Percentiles rank a stretch among this genome's conserved stretches.
phyloP scores from a whole-genome alignment of 768 basidiomycete species.

The Rhodotorula sphaerocarpa region DNA sequence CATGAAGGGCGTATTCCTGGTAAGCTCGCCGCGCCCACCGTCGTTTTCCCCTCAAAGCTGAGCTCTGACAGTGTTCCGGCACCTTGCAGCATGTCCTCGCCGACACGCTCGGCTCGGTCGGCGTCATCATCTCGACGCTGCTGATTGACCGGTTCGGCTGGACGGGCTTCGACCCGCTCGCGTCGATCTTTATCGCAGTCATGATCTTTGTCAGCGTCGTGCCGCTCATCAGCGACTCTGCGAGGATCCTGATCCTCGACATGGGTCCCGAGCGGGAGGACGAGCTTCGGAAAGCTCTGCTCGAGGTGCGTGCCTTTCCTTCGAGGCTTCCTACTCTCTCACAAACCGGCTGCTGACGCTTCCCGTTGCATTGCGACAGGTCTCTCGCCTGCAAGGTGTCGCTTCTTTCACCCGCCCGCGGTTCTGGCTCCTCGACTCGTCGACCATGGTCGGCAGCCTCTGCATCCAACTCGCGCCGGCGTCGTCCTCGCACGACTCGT shows the following conservation, averaged over 20 bases:
- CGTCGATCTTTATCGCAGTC: slow-evolving; percentile 88
- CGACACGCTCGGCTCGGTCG: slow-evolving; percentile 92
- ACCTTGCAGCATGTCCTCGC: slow-evolving; percentile 83
- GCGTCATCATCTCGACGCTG: slow-evolving; percentile 92
- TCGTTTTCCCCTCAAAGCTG: too few relatives aligned
- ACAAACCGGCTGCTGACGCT: background rate
- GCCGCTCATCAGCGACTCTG: slow-evolving; percentile 89
- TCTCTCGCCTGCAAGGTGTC: slow-evolving; percentile 67
- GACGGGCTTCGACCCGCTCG: slow-evolving; percentile 98
- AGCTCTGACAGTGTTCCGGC: too few relatives aligned
- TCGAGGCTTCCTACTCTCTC: background rate
- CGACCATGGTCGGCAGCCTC: slow-evolving; percentile 77
- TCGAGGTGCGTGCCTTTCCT: slow-evolving; percentile 40
- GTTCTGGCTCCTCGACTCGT: slow-evolving; percentile 94
- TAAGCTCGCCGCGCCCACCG: slow-evolving; percentile 13
- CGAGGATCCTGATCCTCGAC: slow-evolving; percentile 76
- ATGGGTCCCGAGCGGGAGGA: slow-evolving; percentile 52
- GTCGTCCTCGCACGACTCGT: slow-evolving; percentile 51
- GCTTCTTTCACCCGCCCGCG: slow-evolving; percentile 69
- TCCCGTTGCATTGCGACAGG: slow-evolving; percentile 46
- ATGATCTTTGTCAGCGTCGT: slow-evolving; percentile 92
- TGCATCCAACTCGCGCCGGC: slow-evolving; percentile 75
- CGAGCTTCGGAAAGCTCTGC: slow-evolving; percentile 46
- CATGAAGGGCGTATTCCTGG: slow-evolving; percentile 84
- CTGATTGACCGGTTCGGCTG: slow-evolving; percentile 93